A percentile compares a stretch with the other conserved stretches of the same genome.
Evolutionary conservation across 208 protist species (phyloP).

Genomic region (Leishmania aethiopica): DNA sequence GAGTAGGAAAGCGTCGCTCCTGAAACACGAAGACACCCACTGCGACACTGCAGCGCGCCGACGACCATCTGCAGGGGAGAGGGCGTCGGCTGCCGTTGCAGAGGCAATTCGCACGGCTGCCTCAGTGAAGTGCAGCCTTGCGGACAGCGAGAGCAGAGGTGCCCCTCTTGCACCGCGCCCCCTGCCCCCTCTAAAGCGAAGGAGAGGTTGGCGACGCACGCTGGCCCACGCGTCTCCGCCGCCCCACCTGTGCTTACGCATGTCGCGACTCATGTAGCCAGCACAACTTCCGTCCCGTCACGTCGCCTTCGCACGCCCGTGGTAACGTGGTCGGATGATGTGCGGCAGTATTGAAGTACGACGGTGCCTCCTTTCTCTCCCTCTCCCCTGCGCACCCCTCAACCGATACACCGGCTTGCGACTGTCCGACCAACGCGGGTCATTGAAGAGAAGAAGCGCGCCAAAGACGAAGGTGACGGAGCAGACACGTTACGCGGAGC

Average conservation of each 20-base stretch:
- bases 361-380: not conserved
- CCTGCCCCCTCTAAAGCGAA: not conserved
- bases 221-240: not conserved
- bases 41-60: not conserved
- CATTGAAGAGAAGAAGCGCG: not conserved
- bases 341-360: slow-evolving; percentile 13
- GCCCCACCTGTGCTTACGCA: not conserved
- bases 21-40: not conserved
- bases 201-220: not conserved
- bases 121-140: not conserved
- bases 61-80: not conserved
- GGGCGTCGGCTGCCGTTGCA: not conserved
- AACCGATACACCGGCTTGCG: not conserved
- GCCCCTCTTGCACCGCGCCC: not conserved
- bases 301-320: slow-evolving; percentile 5
- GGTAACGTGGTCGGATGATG: slow-evolving; percentile 24
- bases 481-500: not conserved
- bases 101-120: not conserved
- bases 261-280: not conserved
- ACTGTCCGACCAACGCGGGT: too few species aligned
- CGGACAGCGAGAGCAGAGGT: not conserved
- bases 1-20: not conserved
- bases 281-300: not conserved
- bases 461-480: not conserved
- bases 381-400: not conserved